Evolutionary conservation across 345 rosid genomes (phyloP), one percentile per base, ranked within the genome.

Genomic region (Reutealis trisperma): DNA sequence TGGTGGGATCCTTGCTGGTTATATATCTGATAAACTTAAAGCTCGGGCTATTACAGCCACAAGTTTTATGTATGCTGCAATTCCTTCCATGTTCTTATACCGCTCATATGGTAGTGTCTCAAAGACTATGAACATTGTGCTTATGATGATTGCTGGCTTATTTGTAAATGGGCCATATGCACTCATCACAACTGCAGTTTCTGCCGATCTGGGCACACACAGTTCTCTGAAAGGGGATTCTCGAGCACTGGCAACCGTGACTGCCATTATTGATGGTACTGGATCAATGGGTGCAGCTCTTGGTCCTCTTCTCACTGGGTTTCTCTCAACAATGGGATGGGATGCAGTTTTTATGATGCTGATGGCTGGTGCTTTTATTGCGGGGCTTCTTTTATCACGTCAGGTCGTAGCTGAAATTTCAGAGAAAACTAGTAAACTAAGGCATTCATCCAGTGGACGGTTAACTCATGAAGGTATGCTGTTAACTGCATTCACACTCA

Each of bases 171-270:
- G 98, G 41, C 99, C 98, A 15, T 93, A 95, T n/a, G 96, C 99
- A 2, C 96, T 95, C 47, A 93, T 95, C 84, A 95, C 99, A 7
- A 95, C 99, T 34, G 97, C 99, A 18, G 99, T 95, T 65, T 95
- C 99, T 4, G 95, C 94, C 1, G 99, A 95, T 82, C 97, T 95
- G 16, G 99, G 99, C 15, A 95, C 99, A 0, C 99, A 95, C 84
- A 85, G 87, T 81, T 93, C 93, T 71, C 84, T 93, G 4, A 91
- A 84, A 80, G 98, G 97, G 34, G 90, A 93, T 83, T 95, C 97
- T 6, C 93, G 99, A 62, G 99, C 97, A 5, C 86, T 95, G 63
- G 98, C 98, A 3, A 95, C 99, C 0, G 99, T 93, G 30, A 92
- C 99, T 70, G 99, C 98, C 4, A 93, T 95, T 34, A 92, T 95